Evolutionary conservation across 768 basidiomycete species (phyloP).

Genomic region (Xerocomus spinulosus): DNA sequence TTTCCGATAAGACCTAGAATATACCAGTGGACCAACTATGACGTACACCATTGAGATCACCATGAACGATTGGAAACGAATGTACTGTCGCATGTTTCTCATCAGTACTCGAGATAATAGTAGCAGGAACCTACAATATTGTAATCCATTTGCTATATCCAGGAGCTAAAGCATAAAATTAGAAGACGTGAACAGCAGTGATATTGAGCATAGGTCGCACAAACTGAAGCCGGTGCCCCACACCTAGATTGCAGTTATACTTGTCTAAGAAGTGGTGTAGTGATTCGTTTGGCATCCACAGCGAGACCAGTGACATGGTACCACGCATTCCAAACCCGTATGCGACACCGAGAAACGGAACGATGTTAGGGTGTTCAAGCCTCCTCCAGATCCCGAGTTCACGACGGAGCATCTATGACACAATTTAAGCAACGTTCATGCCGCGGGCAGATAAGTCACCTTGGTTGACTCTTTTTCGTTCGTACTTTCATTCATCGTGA

Average conservation of each 20-base stretch:
- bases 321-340: slow-evolving; percentile 22
- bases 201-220: slow-evolving; percentile 12
- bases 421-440: accelerated
- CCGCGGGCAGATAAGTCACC: not conserved
- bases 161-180: slow-evolving; percentile 11
- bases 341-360: slow-evolving; percentile 15
- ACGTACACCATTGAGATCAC: slow-evolving; percentile 13
- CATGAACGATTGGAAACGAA: slow-evolving; percentile 9
- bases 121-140: not conserved
- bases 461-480: not conserved
- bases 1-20: not conserved
- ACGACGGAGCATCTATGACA: slow-evolving; percentile 16
- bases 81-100: slow-evolving; percentile 3
- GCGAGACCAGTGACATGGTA: slow-evolving; percentile 25
- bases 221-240: slow-evolving; percentile 4
- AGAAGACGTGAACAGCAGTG: slow-evolving; percentile 8
- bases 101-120: not conserved
- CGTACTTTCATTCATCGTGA: not conserved
- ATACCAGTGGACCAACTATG: too few species aligned
- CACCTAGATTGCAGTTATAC: not conserved
- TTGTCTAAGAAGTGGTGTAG: slow-evolving; percentile 16
- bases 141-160: slow-evolving; percentile 11
- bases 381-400: slow-evolving; percentile 29
- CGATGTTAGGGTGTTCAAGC: slow-evolving; percentile 22
- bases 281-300: slow-evolving; percentile 28